Evolutionary conservation across 1,139 yeast genomes (phyloP).

Genomic region (Wickerhamomyces sp.): DNA sequence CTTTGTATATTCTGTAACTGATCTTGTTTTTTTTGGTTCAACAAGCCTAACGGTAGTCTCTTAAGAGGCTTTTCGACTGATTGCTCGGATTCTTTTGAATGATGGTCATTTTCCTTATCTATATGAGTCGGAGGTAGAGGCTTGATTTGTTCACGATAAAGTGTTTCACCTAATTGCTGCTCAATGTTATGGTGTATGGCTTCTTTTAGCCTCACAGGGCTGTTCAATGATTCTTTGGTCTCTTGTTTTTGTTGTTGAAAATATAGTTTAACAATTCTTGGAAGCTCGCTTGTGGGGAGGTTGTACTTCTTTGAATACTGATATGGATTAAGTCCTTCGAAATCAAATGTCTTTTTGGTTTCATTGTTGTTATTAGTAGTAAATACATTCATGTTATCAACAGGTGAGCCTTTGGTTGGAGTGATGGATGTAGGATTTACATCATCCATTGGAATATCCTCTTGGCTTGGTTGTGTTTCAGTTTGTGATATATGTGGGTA

Average conservation of each 20-base stretch:
- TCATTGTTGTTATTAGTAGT: neutral
- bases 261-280: constrained; percentile 30
- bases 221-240: constrained; percentile 27
- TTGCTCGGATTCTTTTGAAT: neutral
- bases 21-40: constrained; percentile 11
- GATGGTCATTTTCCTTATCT: constrained; percentile 13
- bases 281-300: constrained; percentile 31
- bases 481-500: constrained; percentile 4
- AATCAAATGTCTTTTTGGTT: constrained; percentile 20
- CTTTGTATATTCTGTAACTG: constrained; percentile 5
- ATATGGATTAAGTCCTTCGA: constrained; percentile 34
- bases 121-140: neutral
- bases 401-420: constrained; percentile 2
- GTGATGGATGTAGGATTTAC: constrained; percentile 2
- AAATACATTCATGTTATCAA: neutral
- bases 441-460: constrained; percentile 21
- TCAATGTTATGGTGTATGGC: constrained; percentile 19
- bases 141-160: constrained; percentile 6
- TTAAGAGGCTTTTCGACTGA: constrained; percentile 9
- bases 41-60: constrained; percentile 17
- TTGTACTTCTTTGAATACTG: constrained; percentile 32
- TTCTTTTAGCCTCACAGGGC: constrained; percentile 20
- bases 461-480: constrained; percentile 1
- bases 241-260: constrained; percentile 32
- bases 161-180: constrained; percentile 13